phyloP scores from a whole-genome alignment of 176 grass and related monocot species.

The Rhynchospora pubera region DNA sequence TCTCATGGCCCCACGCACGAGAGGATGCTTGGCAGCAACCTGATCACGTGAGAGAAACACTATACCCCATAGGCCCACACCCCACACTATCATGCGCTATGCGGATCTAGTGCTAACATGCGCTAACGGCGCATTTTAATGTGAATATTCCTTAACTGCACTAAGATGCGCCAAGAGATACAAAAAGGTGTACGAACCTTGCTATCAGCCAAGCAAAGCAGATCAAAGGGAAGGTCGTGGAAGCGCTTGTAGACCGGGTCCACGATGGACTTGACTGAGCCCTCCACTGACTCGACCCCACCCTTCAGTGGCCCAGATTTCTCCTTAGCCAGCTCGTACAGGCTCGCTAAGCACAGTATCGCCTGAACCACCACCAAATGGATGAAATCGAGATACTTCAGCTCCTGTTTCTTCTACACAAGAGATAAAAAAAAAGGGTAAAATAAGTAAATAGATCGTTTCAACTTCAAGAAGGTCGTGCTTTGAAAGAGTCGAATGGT shows the following conservation, averaged over 20 bases:
- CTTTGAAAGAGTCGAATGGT: neutral
- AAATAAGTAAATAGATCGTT: neutral
- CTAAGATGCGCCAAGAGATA: neutral
- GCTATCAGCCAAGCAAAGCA: slow-evolving; percentile 71
- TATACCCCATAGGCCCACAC: too few species aligned
- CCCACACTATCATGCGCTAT: neutral
- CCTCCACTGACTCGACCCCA: slow-evolving; percentile 56
- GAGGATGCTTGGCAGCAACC: neutral
- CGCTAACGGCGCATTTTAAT: too few species aligned
- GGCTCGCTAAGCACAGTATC: slow-evolving; percentile 31
- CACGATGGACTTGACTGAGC: slow-evolving; percentile 39
- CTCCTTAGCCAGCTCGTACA: slow-evolving; percentile 72
- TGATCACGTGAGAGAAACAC: neutral
- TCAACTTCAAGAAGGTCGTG: neutral
- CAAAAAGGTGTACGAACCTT: slow-evolving; percentile 30
- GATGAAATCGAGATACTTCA: slow-evolving; percentile 70
- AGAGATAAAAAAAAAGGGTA: neutral
- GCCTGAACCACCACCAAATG: slow-evolving; percentile 36
- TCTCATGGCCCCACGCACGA: neutral
- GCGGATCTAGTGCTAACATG: too few species aligned
- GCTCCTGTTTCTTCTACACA: slow-evolving; percentile 25
- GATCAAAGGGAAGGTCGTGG: slow-evolving; percentile 40
- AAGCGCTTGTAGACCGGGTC: slow-evolving; percentile 43
- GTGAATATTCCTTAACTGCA: too few species aligned
- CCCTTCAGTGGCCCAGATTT: slow-evolving; percentile 63